A percentile compares a stretch with the other conserved stretches of the same genome.
Evolutionary conservation across 2,329 filamentous ascomycete genomes (phyloP).

Genomic region (Gyromitra esculenta): DNA sequence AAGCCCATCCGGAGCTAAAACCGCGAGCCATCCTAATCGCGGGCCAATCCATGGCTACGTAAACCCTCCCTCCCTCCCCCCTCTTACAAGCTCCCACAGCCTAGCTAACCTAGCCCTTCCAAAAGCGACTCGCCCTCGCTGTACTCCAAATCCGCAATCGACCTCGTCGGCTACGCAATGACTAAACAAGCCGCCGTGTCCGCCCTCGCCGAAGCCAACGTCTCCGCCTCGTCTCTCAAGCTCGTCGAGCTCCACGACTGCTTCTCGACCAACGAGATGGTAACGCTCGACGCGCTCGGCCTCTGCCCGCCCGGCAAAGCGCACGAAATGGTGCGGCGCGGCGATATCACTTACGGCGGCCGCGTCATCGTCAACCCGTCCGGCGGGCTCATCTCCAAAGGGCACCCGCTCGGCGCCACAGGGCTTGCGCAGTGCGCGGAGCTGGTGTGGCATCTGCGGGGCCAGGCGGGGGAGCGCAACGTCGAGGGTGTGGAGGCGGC

Average conservation of each 20-base stretch:
- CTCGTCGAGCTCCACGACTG: slow-evolving; percentile 97
- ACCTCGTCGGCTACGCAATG: slow-evolving; percentile 91
- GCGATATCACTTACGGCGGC: slow-evolving; percentile 87
- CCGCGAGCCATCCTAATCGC: slow-evolving; percentile 87
- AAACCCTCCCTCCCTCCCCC: background rate
- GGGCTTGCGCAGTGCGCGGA: slow-evolving; percentile 97
- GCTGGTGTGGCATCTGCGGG: slow-evolving; percentile 91
- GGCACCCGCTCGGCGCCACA: slow-evolving; percentile 90
- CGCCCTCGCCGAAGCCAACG: slow-evolving; percentile 78
- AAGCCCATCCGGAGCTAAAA: slow-evolving; percentile 81
- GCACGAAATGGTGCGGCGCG: slow-evolving; percentile 85
- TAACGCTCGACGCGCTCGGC: slow-evolving; percentile 85
- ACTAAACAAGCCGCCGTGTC: slow-evolving; percentile 73
- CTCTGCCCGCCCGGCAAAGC: slow-evolving; percentile 82
- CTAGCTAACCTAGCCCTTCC: background rate
- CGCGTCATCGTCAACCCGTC: slow-evolving; percentile 88
- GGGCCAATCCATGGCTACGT: slow-evolving; percentile 83
- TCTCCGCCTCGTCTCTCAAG: slow-evolving; percentile 71
- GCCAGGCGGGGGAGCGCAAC: slow-evolving; percentile 91
- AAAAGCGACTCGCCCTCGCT: slow-evolving; percentile 73
- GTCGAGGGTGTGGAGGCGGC: slow-evolving; percentile 73
- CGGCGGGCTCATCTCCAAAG: slow-evolving; percentile 94
- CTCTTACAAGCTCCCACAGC: background rate
- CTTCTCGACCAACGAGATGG: slow-evolving; percentile 95
- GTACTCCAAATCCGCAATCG: slow-evolving; percentile 82